These are phyloP conservation scores for Claviceps sp. DNA, from an alignment of 2,329 filamentous ascomycete genomes.

Conservation along the genomic window DNA sequence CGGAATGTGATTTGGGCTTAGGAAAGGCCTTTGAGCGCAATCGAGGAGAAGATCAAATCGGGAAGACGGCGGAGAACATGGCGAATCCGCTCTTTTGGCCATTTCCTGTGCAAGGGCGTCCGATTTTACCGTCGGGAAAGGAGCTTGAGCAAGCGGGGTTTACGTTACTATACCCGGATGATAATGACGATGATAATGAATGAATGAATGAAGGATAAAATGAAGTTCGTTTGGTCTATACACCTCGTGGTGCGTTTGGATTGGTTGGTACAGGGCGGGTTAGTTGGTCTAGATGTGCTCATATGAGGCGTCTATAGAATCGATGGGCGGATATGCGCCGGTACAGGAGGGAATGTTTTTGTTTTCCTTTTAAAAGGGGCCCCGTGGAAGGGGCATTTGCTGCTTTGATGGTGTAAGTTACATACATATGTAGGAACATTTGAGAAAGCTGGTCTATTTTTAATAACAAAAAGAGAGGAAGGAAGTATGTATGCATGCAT, in stretches of 20 bases:
- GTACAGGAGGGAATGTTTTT: no score
- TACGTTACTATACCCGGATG: constrained; percentile 16
- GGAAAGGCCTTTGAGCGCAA: constrained; percentile 8
- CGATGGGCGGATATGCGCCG: neutral
- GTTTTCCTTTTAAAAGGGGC: no score
- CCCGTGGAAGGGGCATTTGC: no score
- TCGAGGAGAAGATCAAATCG: constrained; percentile 6
- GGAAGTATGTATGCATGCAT: no score
- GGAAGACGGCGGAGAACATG: constrained; percentile 22
- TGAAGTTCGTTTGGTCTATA: neutral
- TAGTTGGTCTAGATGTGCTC: neutral
- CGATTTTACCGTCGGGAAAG: constrained; percentile 34
- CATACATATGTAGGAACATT: no score
- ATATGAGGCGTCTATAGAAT: neutral
- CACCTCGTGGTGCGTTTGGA: neutral
- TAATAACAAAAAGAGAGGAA: no score
- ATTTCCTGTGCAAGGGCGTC: constrained; percentile 45
- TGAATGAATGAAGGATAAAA: no score
- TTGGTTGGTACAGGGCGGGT: neutral
- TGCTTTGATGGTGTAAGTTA: no score
- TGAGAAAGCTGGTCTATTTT: no score
- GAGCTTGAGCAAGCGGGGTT: constrained; percentile 40
- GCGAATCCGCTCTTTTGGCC: constrained; percentile 48
- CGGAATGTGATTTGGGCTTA: constrained; percentile 32
- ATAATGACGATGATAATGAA: neutral